phyloP scores from a whole-genome alignment of 495 filamentous ascomycete genomes.

The Acidomyces sp. region DNA sequence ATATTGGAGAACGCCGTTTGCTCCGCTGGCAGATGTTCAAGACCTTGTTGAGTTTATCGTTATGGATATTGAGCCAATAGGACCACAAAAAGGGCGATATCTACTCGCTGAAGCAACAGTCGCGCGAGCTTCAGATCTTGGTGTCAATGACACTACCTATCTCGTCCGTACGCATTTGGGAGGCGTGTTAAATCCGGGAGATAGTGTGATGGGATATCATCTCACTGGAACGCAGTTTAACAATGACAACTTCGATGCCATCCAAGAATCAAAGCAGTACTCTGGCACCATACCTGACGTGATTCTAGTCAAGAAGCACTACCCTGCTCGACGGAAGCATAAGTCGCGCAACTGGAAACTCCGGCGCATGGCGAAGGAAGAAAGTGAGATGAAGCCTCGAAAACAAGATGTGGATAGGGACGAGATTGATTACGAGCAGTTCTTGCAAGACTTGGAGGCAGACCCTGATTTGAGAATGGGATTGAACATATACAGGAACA shows the following conservation, averaged over 20 bases:
- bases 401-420: slow-evolving; percentile 71
- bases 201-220: slow-evolving; percentile 85
- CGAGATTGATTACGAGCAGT: slow-evolving; percentile 90
- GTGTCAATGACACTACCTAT: slow-evolving; percentile 71
- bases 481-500: slow-evolving; percentile 70
- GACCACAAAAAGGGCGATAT: slow-evolving; percentile 64
- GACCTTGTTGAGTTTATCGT: slow-evolving; percentile 85
- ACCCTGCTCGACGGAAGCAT: slow-evolving; percentile 68
- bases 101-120: slow-evolving; percentile 75
- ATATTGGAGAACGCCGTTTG: slow-evolving; percentile 85
- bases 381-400: slow-evolving; percentile 63
- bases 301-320: slow-evolving; percentile 89
- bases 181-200: slow-evolving; percentile 71
- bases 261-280: slow-evolving; percentile 58
- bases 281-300: slow-evolving; percentile 76
- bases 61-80: slow-evolving; percentile 80
- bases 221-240: slow-evolving; percentile 84
- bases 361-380: slow-evolving; percentile 81
- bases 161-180: slow-evolving; percentile 85
- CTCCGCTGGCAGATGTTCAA: slow-evolving; percentile 65
- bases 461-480: slow-evolving; percentile 76
- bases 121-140: slow-evolving; percentile 78
- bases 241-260: slow-evolving; percentile 63
- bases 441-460: slow-evolving; percentile 91
- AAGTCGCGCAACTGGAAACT: slow-evolving; percentile 81